Percentiles rank a stretch among this genome's conserved stretches.
phyloP scores from a whole-genome alignment of 1,284 basidiomycete species.

The Phaffia rhodozyma region DNA sequence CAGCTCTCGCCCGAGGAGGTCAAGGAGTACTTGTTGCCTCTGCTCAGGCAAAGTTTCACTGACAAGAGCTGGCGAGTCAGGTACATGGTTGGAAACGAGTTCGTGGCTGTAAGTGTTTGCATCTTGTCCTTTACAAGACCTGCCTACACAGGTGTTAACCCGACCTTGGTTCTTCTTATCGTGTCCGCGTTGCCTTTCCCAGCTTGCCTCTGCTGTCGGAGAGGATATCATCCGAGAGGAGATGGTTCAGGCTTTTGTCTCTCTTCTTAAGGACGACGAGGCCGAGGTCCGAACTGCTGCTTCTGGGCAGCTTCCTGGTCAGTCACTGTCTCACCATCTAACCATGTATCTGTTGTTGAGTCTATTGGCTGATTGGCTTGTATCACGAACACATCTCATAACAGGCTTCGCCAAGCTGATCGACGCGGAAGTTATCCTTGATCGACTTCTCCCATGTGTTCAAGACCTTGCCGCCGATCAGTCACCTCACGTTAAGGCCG shows the following conservation, averaged over 20 bases:
- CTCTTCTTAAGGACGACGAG: conserved; percentile 94
- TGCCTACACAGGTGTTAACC: background rate
- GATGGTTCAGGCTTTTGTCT: conserved; percentile 83
- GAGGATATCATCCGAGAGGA: conserved; percentile 87
- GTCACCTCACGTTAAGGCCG: conserved; percentile 94
- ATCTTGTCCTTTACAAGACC: background rate
- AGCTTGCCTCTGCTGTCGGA: conserved; percentile 87
- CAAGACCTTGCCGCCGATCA: conserved; percentile 86
- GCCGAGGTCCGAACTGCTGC: conserved; percentile 96
- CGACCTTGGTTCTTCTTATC: background rate
- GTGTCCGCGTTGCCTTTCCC: conserved; percentile 4
- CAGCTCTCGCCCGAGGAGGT: conserved; percentile 74
- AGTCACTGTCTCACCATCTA: conserved; percentile 20
- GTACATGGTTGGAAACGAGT: conserved; percentile 98
- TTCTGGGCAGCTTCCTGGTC: conserved; percentile 90
- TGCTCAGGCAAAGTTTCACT: conserved; percentile 68
- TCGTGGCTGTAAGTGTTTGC: conserved; percentile 61
- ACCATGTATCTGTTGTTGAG: background rate
- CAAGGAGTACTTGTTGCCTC: conserved; percentile 75
- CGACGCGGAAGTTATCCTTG: conserved; percentile 87
- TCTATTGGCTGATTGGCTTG: background rate
- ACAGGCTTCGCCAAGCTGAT: conserved; percentile 91
- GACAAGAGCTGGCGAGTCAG: conserved; percentile 99
- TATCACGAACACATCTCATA: background rate
- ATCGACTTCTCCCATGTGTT: conserved; percentile 90